Conservation (phyloP, 2,329 filamentous ascomycete species). For the Periconia sp. region DNA sequence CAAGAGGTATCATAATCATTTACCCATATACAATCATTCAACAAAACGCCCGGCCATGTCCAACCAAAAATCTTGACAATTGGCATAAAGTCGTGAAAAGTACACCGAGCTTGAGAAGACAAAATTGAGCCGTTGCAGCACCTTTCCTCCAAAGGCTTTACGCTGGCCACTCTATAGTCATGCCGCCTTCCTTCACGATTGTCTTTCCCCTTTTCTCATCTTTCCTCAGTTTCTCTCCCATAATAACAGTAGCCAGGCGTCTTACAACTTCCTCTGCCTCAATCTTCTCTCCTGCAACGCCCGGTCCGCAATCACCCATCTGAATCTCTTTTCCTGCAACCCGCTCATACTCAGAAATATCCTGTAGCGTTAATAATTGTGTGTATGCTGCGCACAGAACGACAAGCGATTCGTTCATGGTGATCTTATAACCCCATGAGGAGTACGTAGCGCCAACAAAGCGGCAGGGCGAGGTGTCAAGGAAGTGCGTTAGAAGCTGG, state of each 20-base stretch:
- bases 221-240: slow-evolving; percentile 38
- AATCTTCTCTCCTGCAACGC: slow-evolving; percentile 28
- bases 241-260: slow-evolving; percentile 39
- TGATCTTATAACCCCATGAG: slow-evolving; percentile 44
- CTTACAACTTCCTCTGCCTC: slow-evolving; percentile 32
- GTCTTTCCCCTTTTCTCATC: slow-evolving; percentile 43
- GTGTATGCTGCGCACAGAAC: slow-evolving; percentile 43
- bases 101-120: no score
- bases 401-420: slow-evolving; percentile 37
- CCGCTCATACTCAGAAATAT: slow-evolving; percentile 32
- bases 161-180: slow-evolving; percentile 24
- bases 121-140: no score
- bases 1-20: no score
- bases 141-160: no score
- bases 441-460: slow-evolving; percentile 36
- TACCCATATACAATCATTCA: no score
- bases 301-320: slow-evolving; percentile 34
- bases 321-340: slow-evolving; percentile 31
- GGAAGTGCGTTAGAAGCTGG: slow-evolving; percentile 32
- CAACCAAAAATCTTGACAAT: no score
- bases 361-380: slow-evolving; percentile 35
- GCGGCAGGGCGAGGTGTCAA: slow-evolving; percentile 22
- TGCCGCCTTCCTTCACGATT: slow-evolving; percentile 16
- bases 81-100: no score
- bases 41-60: no score